A percentile compares a stretch with the other conserved stretches of the same genome.
These are phyloP conservation scores for Baorangia bicolor DNA, from an alignment of 768 basidiomycete species.

Conservation along the genomic window DNA sequence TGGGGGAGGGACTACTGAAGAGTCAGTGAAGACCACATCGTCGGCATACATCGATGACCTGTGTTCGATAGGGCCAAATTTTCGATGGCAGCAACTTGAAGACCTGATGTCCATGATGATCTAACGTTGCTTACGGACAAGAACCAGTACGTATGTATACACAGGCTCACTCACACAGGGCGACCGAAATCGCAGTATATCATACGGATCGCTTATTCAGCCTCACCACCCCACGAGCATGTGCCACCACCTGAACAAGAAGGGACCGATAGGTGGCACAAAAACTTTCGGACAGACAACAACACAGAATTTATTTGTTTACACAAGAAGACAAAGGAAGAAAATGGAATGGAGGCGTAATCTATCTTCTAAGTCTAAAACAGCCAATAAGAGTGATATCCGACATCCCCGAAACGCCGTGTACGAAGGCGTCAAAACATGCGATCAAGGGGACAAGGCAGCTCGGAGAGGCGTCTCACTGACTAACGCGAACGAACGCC, in stretches of 20 bases:
- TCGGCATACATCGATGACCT: too few relatives aligned
- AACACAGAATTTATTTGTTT: not conserved
- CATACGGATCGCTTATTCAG: too few relatives aligned
- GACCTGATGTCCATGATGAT: too few relatives aligned
- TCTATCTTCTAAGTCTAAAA: not conserved
- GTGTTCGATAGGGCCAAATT: too few relatives aligned
- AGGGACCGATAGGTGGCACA: not conserved
- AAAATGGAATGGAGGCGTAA: not conserved
- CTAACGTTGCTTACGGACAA: too few relatives aligned
- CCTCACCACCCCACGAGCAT: too few relatives aligned
- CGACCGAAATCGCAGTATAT: not conserved
- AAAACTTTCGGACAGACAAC: not conserved
- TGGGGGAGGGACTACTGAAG: too few relatives aligned
- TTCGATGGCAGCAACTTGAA: too few relatives aligned
- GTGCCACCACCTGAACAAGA: too few relatives aligned
- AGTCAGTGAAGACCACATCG: too few relatives aligned
- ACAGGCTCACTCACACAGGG: not conserved
- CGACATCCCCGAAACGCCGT: not conserved
- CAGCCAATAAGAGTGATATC: not conserved
- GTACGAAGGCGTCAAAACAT: not conserved
- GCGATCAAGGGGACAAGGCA: not conserved
- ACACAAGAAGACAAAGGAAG: not conserved
- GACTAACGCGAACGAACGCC: not conserved
- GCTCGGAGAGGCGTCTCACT: not conserved
- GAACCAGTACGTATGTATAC: too few relatives aligned